Base-by-base conservation (phyloP, 495 filamentous ascomycete species). In the Elaphomyces granulatus region DNA sequence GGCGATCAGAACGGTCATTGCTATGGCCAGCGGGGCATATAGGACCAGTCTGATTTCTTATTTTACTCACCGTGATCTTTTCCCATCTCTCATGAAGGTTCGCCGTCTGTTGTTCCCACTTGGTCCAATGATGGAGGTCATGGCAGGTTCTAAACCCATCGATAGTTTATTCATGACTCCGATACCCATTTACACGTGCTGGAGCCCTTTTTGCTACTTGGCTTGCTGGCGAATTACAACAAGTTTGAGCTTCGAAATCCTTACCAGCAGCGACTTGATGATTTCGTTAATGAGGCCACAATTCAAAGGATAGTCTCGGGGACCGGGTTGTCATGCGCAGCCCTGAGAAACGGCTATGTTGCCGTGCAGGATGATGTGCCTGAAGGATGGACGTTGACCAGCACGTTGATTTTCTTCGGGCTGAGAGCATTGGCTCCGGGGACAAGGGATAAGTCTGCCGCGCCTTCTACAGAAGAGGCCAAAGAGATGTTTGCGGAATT, bases 161-260 rank as follows among this genome's bases (percentile, higher is more conserved):
- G 30, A 4, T 46, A 95, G 87, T 84, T 84, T 53, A 77, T 94
- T 40, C 83, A 93, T 63, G 86, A 93, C 41, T 71, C 75, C 8
- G 80, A 87, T 26, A 68, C 66, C 36, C 59, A 70, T 2, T 56
- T 67, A 1, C 64, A 75, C 45, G 73, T 71, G 34, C 67, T 83
- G 18, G 74, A 82, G 40, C 81, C 88, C 1, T 87, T 95, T 42
- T 72, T 80, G 20, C 70, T 95, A 30, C 63, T 94, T 3, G 92
- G 88, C 6, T 63, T 94, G n/a, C 63, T 98, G 40, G 85, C 82
- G 47, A 98, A 98, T 60, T 96, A 95, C 71, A 95, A 95, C 71
- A 98, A 95, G 59, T 98, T 96, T 50, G 90, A 98, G 61, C 85
- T 92, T 42, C 90, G 94, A 59, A 98, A 98, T 47, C 90, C 90